phyloP scores from a whole-genome alignment of 306 rosid species.

The Cucumis cinereus region DNA sequence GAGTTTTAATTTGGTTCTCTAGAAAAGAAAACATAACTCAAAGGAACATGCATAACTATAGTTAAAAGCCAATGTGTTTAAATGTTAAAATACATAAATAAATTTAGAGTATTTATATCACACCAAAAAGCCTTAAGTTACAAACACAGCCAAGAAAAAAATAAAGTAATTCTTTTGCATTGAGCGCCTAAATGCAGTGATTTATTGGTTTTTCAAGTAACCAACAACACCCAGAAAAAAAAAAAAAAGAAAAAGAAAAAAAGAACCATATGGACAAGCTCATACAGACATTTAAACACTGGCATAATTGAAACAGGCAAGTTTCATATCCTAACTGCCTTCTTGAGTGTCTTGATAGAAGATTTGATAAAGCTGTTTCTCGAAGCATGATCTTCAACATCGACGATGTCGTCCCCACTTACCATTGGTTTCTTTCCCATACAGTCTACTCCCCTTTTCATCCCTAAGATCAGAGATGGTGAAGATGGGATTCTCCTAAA shows the following conservation, averaged over 20 bases:
- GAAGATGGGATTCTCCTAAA: constrained; percentile 80
- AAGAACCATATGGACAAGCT: not conserved
- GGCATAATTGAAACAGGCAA: constrained; percentile 5
- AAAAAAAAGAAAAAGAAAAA: not conserved
- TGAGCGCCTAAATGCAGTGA: constrained; percentile 8
- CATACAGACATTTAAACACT: not conserved
- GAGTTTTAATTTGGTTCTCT: too few relatives aligned
- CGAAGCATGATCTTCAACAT: constrained; percentile 20
- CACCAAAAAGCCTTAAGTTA: not conserved
- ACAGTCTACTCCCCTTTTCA: constrained; percentile 64
- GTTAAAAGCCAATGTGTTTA: too few relatives aligned
- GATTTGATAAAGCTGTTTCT: constrained; percentile 44
- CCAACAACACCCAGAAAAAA: constrained; percentile 15
- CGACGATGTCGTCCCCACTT: constrained; percentile 26
- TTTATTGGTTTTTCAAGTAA: constrained; percentile 17
- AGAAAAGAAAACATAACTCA: too few relatives aligned
- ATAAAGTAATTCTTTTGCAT: constrained; percentile 6
- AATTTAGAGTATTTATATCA: not conserved
- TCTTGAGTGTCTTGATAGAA: constrained; percentile 57
- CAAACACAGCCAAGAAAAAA: constrained; percentile 29
- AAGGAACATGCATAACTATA: too few relatives aligned
- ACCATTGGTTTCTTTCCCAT: constrained; percentile 52
- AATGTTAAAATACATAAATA: not conserved
- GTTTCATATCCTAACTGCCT: constrained; percentile 44
- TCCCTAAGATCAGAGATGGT: constrained; percentile 66